Evolutionary conservation across 345 rosid genomes (phyloP).

Genomic region (Nasturtium officinale): DNA sequence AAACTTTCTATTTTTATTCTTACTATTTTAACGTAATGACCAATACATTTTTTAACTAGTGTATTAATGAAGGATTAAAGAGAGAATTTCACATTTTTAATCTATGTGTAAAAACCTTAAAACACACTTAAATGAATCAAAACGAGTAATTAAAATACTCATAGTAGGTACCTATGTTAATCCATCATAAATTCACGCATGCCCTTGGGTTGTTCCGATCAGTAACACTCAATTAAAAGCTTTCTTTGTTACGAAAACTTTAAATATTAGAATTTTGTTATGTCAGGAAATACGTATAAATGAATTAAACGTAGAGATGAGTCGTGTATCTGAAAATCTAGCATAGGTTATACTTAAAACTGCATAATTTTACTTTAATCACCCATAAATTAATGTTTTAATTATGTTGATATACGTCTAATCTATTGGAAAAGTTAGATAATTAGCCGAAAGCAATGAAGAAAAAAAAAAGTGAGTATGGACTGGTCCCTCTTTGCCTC

Average conservation of each 20-base stretch:
- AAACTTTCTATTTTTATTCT: too few species aligned
- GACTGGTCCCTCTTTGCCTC: conserved; percentile 26
- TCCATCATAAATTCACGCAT: neutral
- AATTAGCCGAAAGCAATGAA: conserved; percentile 32
- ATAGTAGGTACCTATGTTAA: neutral
- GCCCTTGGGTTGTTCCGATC: neutral
- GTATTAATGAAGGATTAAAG: too few species aligned
- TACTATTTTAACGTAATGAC: too few species aligned
- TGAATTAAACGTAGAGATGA: conserved; percentile 7
- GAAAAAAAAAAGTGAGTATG: conserved; percentile 18
- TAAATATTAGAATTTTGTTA: neutral
- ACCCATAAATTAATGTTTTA: conserved; percentile 28
- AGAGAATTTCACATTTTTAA: too few species aligned
- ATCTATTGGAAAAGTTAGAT: conserved; percentile 23
- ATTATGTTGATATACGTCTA: conserved; percentile 18
- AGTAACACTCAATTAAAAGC: neutral
- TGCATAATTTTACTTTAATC: conserved; percentile 14
- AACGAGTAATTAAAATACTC: too few species aligned
- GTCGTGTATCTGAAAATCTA: conserved; percentile 1
- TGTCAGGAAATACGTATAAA: neutral
- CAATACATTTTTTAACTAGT: too few species aligned
- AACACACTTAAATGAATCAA: too few species aligned
- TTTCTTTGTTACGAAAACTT: neutral
- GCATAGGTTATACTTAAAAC: conserved; percentile 4
- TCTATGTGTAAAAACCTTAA: too few species aligned